A percentile compares a stretch with the other conserved stretches of the same genome.
phyloP scores from a whole-genome alignment of 2,329 filamentous ascomycete genomes.

The Pezizomycotina sp. region DNA sequence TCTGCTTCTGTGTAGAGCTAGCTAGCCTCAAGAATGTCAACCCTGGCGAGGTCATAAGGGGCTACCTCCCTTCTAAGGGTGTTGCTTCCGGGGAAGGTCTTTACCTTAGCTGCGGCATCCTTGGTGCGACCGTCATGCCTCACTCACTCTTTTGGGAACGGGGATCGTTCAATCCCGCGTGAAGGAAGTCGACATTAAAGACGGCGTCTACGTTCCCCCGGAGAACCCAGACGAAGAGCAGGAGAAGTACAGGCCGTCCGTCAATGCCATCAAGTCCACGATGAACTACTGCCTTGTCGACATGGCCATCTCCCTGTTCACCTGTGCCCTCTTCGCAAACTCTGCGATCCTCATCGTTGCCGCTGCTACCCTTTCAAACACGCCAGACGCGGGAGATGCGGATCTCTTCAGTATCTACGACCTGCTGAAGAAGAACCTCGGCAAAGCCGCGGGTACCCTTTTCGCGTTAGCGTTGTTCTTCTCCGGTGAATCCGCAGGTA shows the following conservation, averaged over 20 bases:
- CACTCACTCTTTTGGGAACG: constrained; percentile 53
- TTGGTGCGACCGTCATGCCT: constrained; percentile 61
- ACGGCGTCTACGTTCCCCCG: constrained; percentile 35
- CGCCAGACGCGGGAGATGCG: constrained; percentile 44
- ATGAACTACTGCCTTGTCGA: constrained; percentile 59
- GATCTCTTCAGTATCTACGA: constrained; percentile 72
- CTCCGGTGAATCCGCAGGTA: constrained; percentile 64
- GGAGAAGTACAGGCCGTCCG: constrained; percentile 51
- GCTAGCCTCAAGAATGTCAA: constrained; percentile 42
- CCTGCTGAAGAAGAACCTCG: constrained; percentile 51
- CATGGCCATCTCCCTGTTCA: constrained; percentile 55
- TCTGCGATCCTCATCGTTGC: constrained; percentile 67
- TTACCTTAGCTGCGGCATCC: constrained; percentile 58
- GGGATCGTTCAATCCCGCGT: constrained; percentile 53
- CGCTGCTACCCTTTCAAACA: constrained; percentile 55
- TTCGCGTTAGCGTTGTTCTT: constrained; percentile 69
- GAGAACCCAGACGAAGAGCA: constrained; percentile 27
- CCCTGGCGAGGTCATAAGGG: constrained; percentile 44
- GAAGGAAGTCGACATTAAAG: constrained; percentile 43
- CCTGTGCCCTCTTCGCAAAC: constrained; percentile 73
- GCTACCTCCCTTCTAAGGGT: constrained; percentile 46
- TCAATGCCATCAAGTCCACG: constrained; percentile 55
- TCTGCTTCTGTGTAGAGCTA: constrained; percentile 56
- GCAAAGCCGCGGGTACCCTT: constrained; percentile 61
- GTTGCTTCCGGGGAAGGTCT: constrained; percentile 43